Conservation (phyloP, 148 eudicot species). For the Tetragonia tetragonoides region DNA sequence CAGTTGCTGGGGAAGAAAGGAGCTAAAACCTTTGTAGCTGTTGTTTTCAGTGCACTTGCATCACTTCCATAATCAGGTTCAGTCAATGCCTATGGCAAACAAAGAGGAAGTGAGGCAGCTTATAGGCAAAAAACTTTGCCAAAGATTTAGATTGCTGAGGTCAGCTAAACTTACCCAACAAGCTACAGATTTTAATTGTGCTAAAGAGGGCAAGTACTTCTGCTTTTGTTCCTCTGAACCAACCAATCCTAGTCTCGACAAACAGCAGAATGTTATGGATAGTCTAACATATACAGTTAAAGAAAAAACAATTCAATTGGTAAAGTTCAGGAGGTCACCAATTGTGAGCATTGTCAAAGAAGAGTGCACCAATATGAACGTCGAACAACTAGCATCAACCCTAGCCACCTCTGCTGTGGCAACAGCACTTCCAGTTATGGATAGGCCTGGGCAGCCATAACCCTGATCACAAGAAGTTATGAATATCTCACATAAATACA, state of each 20-base stretch:
- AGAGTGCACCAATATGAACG: conserved; percentile 92
- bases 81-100: conserved; percentile 64
- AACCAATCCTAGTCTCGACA: conserved; percentile 58
- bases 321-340: conserved; percentile 39
- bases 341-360: conserved; percentile 95
- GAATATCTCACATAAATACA: conserved; percentile 6
- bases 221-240: conserved; percentile 88
- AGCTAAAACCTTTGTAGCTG: conserved; percentile 71
- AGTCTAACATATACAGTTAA: background rate
- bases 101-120: conserved; percentile 7
- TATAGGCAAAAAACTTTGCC: background rate
- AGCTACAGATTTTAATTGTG: conserved; percentile 59
- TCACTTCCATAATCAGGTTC: conserved; percentile 98
- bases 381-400: conserved; percentile 98
- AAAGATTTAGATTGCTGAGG: background rate
- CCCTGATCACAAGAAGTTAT: conserved; percentile 51
- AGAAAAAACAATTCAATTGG: background rate
- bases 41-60: conserved; percentile 83
- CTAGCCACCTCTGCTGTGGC: conserved; percentile 80
- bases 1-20: conserved; percentile 9
- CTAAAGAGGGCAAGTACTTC: conserved; percentile 82
- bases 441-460: conserved; percentile 89
- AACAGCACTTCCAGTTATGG: conserved; percentile 74
- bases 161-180: conserved; percentile 68
- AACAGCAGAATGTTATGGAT: conserved; percentile 6